Conservation (phyloP, 148 eudicot species). For the Limonium bicolor region DNA sequence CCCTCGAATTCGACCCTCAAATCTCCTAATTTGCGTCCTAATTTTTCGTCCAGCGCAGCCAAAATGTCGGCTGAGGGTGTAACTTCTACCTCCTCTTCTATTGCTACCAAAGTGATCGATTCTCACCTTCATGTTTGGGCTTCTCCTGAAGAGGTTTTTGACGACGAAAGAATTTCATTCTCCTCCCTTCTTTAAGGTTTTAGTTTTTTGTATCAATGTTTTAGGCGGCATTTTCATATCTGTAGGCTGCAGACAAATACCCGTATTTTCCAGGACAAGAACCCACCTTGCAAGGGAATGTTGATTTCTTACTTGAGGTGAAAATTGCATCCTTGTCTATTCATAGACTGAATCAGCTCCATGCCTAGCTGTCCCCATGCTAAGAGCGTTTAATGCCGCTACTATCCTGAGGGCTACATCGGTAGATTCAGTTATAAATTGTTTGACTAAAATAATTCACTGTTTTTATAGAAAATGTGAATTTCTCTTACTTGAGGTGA, state of each 20-base stretch:
- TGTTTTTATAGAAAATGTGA: too few species aligned
- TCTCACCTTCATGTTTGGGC: conserved; percentile 97
- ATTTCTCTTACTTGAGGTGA: too few species aligned
- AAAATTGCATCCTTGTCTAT: not conserved
- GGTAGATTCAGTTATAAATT: too few species aligned
- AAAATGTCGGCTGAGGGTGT: conserved; percentile 23
- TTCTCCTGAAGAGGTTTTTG: conserved; percentile 47
- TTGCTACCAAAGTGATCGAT: conserved; percentile 45
- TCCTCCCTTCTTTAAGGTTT: not conserved
- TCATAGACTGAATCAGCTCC: not conserved
- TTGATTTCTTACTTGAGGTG: conserved; percentile 76
- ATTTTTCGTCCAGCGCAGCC: conserved; percentile 8
- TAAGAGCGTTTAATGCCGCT: too few species aligned
- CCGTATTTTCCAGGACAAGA: conserved; percentile 86
- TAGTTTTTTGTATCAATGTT: not conserved
- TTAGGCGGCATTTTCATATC: not conserved
- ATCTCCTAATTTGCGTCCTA: too few species aligned
- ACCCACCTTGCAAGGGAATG: conserved; percentile 64
- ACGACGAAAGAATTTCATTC: not conserved
- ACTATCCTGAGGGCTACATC: too few species aligned
- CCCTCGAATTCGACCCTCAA: too few species aligned
- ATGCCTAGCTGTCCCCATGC: too few species aligned
- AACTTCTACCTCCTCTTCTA: not conserved
- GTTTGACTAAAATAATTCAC: too few species aligned
- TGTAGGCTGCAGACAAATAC: conserved; percentile 61